Evolutionary conservation across 1,139 yeast genomes (phyloP).

Genomic region (Yamadazyma siamensis): DNA sequence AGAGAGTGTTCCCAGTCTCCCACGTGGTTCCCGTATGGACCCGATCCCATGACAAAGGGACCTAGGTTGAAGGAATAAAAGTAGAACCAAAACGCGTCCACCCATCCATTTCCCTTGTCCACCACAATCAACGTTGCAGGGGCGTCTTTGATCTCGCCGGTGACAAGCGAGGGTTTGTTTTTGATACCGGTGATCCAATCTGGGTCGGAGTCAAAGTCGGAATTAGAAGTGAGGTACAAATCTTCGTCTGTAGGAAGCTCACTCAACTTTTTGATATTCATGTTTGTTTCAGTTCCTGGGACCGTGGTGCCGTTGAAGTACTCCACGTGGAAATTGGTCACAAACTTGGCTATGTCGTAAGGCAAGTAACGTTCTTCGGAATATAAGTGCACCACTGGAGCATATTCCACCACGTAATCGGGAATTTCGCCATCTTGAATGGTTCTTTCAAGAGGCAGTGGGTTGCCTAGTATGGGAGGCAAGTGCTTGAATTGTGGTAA

Average conservation of each 20-base stretch:
- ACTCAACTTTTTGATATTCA: slow-evolving; percentile 39
- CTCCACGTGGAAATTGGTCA: slow-evolving; percentile 55
- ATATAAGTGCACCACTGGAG: slow-evolving; percentile 83
- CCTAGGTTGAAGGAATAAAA: slow-evolving; percentile 93
- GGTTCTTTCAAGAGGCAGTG: slow-evolving; percentile 28
- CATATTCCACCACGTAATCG: slow-evolving; percentile 62
- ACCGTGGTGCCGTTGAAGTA: slow-evolving; percentile 46
- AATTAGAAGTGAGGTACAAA: slow-evolving; percentile 59
- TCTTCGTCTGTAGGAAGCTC: slow-evolving; percentile 25
- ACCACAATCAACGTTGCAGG: slow-evolving; percentile 82
- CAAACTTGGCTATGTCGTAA: slow-evolving; percentile 70
- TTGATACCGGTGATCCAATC: slow-evolving; percentile 79
- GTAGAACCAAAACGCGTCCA: slow-evolving; percentile 94
- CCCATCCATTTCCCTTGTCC: slow-evolving; percentile 90
- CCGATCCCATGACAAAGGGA: slow-evolving; percentile 95
- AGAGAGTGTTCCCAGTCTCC: slow-evolving; percentile 99
- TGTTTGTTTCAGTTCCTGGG: slow-evolving; percentile 31
- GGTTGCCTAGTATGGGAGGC: slow-evolving; percentile 36
- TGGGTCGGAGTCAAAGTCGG: slow-evolving; percentile 74
- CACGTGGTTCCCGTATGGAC: slow-evolving; percentile 95
- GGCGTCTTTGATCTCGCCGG: slow-evolving; percentile 69
- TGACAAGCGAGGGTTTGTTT: slow-evolving; percentile 65
- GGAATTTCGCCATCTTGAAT: slow-evolving; percentile 64
- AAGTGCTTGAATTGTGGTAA: slow-evolving; percentile 28
- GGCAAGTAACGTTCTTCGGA: slow-evolving; percentile 89